Conservation (phyloP, 768 basidiomycete genomes). For the Nidula microcarpa region DNA sequence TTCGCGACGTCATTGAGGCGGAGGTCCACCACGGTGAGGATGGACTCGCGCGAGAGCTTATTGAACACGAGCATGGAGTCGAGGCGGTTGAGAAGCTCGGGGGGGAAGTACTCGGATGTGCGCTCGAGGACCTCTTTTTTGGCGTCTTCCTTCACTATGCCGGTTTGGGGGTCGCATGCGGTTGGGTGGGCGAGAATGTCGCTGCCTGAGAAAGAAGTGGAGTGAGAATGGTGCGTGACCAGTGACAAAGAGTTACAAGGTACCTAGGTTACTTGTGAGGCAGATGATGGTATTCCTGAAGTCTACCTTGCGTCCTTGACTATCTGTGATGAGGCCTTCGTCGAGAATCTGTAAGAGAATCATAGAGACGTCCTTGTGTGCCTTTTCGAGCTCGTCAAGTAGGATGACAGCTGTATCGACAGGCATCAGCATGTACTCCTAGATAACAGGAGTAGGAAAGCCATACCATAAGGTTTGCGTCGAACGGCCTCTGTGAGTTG, state of each 20-base stretch:
- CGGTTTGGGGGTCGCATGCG: slow-evolving; percentile 55
- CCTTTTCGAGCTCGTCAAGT: slow-evolving; percentile 90
- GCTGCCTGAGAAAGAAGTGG: slow-evolving; percentile 28
- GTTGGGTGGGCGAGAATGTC: slow-evolving; percentile 70
- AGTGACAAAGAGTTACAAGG: slow-evolving; percentile 2
- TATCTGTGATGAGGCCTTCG: slow-evolving; percentile 87
- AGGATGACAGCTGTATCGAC: slow-evolving; percentile 58
- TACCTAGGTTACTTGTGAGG: slow-evolving; percentile 83
- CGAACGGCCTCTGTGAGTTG: slow-evolving; percentile 93
- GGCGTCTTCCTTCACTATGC: slow-evolving; percentile 60
- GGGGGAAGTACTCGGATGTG: slow-evolving; percentile 80
- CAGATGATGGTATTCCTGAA: slow-evolving; percentile 96
- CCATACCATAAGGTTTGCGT: slow-evolving; percentile 79
- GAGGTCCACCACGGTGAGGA: slow-evolving; percentile 75
- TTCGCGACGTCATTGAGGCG: slow-evolving; percentile 72
- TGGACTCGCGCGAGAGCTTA: slow-evolving; percentile 72
- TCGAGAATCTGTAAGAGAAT: slow-evolving; percentile 89
- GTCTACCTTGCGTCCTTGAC: slow-evolving; percentile 88
- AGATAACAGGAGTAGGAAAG: not conserved
- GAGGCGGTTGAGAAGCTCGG: slow-evolving; percentile 86
- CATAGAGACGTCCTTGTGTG: slow-evolving; percentile 91
- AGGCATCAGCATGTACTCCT: not conserved
- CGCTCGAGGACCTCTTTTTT: slow-evolving; percentile 67
- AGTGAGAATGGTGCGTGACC: not conserved
- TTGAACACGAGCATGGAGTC: slow-evolving; percentile 90